A percentile compares a stretch with the other conserved stretches of the same genome.
These are phyloP conservation scores for Fusarium austroafricanum DNA, from an alignment of 2,329 filamentous ascomycete genomes.

Conservation along the genomic window DNA sequence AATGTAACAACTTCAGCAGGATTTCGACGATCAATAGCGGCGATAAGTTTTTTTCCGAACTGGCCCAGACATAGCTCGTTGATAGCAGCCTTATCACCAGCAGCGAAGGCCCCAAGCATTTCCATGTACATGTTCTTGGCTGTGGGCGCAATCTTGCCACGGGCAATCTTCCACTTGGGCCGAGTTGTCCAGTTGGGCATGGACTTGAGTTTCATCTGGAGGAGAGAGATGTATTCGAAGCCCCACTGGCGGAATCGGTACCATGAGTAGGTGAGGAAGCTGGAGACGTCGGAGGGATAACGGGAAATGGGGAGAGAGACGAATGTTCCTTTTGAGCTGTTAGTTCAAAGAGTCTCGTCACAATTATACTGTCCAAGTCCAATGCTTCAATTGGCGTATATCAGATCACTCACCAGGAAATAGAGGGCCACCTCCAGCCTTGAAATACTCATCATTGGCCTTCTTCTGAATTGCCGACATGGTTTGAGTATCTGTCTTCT, in stretches of 20 bases:
- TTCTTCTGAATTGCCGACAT: slow-evolving; percentile 49
- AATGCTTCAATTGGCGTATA: slow-evolving; percentile 8
- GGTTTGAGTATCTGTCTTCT: slow-evolving; percentile 44
- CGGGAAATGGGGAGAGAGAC: slow-evolving; percentile 56
- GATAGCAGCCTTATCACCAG: slow-evolving; percentile 64
- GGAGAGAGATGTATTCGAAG: slow-evolving; percentile 50
- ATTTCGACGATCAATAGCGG: slow-evolving; percentile 65
- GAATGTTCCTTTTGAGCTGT: slow-evolving; percentile 58
- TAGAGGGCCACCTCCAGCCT: slow-evolving; percentile 49
- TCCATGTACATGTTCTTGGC: slow-evolving; percentile 70
- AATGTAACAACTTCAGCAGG: slow-evolving; percentile 60
- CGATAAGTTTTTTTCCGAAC: slow-evolving; percentile 63
- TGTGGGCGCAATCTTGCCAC: slow-evolving; percentile 58
- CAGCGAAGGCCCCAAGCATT: slow-evolving; percentile 71
- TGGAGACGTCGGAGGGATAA: slow-evolving; percentile 46
- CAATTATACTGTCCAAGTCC: neutral
- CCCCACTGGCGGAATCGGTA: slow-evolving; percentile 52
- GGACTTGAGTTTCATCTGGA: slow-evolving; percentile 58
- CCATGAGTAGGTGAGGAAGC: slow-evolving; percentile 54
- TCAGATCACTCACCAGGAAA: slow-evolving; percentile 48
- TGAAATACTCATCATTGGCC: slow-evolving; percentile 51
- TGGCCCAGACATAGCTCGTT: slow-evolving; percentile 64
- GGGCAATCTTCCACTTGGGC: slow-evolving; percentile 58
- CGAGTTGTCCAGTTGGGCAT: slow-evolving; percentile 57
- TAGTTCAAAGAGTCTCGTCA: neutral